These are phyloP conservation scores for Nakazawaea ishiwadae DNA, from an alignment of 805 yeast genomes.

Conservation along the genomic window DNA sequence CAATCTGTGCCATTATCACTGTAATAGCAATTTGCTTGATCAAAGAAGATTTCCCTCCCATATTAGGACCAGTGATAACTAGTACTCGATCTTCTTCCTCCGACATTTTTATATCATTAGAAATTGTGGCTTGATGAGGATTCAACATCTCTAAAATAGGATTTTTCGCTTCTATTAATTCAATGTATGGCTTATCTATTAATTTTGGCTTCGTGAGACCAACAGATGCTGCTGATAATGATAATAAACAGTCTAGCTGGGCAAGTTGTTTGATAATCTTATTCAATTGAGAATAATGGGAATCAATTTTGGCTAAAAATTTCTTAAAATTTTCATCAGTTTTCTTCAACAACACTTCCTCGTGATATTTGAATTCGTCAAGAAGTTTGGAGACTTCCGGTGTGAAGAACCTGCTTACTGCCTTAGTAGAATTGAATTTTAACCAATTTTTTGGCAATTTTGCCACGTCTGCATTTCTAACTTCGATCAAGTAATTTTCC, in stretches of 20 bases:
- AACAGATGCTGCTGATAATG: constrained; percentile 58
- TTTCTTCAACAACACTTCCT: constrained; percentile 43
- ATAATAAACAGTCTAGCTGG: constrained; percentile 59
- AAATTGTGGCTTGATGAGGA: constrained; percentile 41
- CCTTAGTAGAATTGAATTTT: constrained; percentile 63
- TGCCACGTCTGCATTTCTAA: constrained; percentile 53
- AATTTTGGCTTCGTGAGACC: constrained; percentile 48
- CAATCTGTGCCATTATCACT: constrained; percentile 72
- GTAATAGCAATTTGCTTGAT: constrained; percentile 70
- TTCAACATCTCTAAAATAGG: constrained; percentile 24
- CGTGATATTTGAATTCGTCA: constrained; percentile 52
- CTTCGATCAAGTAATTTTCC: constrained; percentile 73
- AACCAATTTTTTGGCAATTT: constrained; percentile 73
- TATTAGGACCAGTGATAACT: constrained; percentile 80
- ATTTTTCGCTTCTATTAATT: constrained; percentile 48
- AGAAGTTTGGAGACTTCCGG: constrained; percentile 50
- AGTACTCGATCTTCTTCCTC: constrained; percentile 44
- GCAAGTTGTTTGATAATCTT: constrained; percentile 45
- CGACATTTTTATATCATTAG: constrained; percentile 58
- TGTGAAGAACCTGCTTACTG: constrained; percentile 69
- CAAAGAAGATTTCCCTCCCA: constrained; percentile 84
- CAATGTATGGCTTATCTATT: constrained; percentile 40
- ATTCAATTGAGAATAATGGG: constrained; percentile 32
- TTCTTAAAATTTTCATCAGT: constrained; percentile 42
- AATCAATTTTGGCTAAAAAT: constrained; percentile 36